Evolutionary conservation across 805 yeast genomes (phyloP).

Genomic region (Suhomyces canberraensis): DNA sequence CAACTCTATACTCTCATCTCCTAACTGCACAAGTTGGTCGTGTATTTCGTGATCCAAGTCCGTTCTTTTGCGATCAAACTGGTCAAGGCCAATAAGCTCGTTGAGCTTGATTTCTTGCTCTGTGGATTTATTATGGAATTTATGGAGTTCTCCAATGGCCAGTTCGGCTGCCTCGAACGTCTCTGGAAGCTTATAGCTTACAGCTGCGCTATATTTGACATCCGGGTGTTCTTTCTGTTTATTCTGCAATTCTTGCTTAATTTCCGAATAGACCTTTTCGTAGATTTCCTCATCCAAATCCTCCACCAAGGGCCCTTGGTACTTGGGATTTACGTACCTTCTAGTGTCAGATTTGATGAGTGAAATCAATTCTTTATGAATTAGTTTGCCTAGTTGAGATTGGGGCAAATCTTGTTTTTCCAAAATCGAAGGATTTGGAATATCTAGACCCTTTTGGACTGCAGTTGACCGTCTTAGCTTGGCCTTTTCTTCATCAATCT

Average conservation of each 20-base stretch:
- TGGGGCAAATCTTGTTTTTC: not conserved
- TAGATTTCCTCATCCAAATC: slow-evolving; percentile 29
- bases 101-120: slow-evolving; percentile 1
- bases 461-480: slow-evolving; percentile 44
- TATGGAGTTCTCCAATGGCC: slow-evolving; percentile 16
- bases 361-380: slow-evolving; percentile 29
- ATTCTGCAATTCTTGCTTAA: slow-evolving; percentile 12
- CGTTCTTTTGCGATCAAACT: slow-evolving; percentile 4
- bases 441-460: slow-evolving; percentile 41
- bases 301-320: slow-evolving; percentile 16
- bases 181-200: slow-evolving; percentile 11
- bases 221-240: not conserved
- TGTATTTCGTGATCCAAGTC: slow-evolving; percentile 9
- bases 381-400: slow-evolving; percentile 13
- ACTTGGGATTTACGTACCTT: slow-evolving; percentile 22
- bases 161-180: slow-evolving; percentile 15
- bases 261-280: slow-evolving; percentile 16
- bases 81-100: slow-evolving; percentile 4
- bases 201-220: not conserved
- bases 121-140: slow-evolving; percentile 9
- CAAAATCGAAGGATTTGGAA: slow-evolving; percentile 31
- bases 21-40: too few species aligned
- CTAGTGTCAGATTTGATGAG: slow-evolving; percentile 44
- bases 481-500: slow-evolving; percentile 26
- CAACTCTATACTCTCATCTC: too few species aligned